These are phyloP conservation scores for Daldinia decipiens DNA, from an alignment of 495 filamentous ascomycete species.

Conservation along the genomic window DNA sequence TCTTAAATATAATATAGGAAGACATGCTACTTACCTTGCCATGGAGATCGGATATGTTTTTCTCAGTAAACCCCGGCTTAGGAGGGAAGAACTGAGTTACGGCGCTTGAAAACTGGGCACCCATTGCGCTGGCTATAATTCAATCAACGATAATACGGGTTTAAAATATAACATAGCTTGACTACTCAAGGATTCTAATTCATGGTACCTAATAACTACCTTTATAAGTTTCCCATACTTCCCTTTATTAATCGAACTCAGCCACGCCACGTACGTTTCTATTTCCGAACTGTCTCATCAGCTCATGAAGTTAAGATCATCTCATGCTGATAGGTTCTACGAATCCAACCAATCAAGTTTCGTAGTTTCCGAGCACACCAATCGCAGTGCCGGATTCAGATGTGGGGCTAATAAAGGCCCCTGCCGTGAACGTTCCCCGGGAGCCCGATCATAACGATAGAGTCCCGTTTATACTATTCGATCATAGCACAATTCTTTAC, in stretches of 20 bases:
- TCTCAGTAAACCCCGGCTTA: slow-evolving; percentile 44
- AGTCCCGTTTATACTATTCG: background rate
- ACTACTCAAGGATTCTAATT: background rate
- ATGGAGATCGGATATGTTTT: slow-evolving; percentile 36
- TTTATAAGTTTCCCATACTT: background rate
- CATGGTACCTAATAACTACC: background rate
- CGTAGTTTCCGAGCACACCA: slow-evolving; percentile 22
- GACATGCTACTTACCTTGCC: slow-evolving; percentile 35
- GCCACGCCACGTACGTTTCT: background rate
- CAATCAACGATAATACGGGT: background rate
- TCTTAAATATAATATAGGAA: too few relatives aligned
- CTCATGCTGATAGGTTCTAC: background rate
- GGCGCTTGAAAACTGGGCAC: slow-evolving; percentile 25
- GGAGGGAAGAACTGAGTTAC: slow-evolving; percentile 45
- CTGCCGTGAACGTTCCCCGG: slow-evolving; percentile 3
- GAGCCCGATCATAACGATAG: background rate
- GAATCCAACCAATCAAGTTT: slow-evolving; percentile 20
- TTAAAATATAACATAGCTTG: background rate
- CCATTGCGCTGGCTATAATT: slow-evolving; percentile 16
- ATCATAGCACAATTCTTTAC: background rate
- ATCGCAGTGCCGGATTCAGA: background rate
- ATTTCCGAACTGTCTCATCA: background rate
- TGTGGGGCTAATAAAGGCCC: background rate
- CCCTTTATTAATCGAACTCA: background rate
- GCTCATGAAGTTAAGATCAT: background rate